Evolutionary conservation across 1,284 basidiomycete genomes (phyloP), one percentile per base, ranked within the genome.

Genomic region (Trichosporon faecale): DNA sequence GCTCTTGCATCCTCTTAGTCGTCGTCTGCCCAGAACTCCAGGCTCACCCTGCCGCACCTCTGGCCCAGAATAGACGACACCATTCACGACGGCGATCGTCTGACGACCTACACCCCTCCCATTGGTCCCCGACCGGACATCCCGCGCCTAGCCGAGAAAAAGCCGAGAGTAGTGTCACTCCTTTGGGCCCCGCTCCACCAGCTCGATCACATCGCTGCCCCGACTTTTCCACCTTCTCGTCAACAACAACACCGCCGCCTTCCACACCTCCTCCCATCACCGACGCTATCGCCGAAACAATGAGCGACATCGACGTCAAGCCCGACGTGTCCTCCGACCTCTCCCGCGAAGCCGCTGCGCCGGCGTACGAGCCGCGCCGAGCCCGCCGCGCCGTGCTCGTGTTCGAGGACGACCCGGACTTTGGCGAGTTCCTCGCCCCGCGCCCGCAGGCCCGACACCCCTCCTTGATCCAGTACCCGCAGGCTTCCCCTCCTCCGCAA

Each of bases 221-320:
- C 40, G 49, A 52, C 49, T 7, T 25, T 52, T 25, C 21, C 40
- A 7, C 8, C 11, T 11, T 11, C 21, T 21, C 21, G 1, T 23
- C 21, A 18, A 44, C 16, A 18, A 44, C 40, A 44, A 44, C 40
- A n/a, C 1, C 6, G 11, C 12, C 35, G n/a, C n/a, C 40, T 18
- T 44, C 40, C 40, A 18, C 40, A 44, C 40, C 40, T 14, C 44
- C n/a, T 46, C 44, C 18, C 44, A n/a, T n/a, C 3, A 11, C n/a
- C 44, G 12, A 40, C 37, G 18, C 18, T 3, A 4, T 3, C 18
- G 14, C 14, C 49, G 49, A 23, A n/a, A 52, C 21, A 6, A 52
- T 52, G 49, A 52, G 49, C 49, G 49, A 52, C 49, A 7, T 25
- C 49, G 49, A 52, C 49, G 49, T 52, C 49, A 52, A 52, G 49